Evolutionary conservation across 2,329 filamentous ascomycete species (phyloP), one percentile per base, ranked within the genome.

Genomic region (Decorospora gaudefroyi): DNA sequence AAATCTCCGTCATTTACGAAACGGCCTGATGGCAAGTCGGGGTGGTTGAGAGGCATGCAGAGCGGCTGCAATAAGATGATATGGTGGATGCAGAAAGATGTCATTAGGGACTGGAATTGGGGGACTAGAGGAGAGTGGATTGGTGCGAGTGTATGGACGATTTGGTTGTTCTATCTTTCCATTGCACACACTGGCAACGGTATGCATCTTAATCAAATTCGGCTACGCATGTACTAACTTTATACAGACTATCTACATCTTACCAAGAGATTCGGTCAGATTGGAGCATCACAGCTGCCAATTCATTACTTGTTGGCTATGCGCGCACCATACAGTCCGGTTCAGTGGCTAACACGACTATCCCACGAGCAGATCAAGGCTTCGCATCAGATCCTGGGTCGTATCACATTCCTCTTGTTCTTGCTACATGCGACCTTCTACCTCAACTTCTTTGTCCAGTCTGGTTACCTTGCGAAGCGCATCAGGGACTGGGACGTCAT

Each of bases 261-360:
- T 16, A 84, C 82, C 16, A 84, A 83, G 67, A 76, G 81, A 4
- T 74, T 85, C 39, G 82, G 78, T 12, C 79, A 81, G 32, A 74
- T 84, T 35, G 80, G 73, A 15, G 73, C 81, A 4, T 83, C 81
- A 6, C 82, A 85, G 54, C 62, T 72, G 1, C 82, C 82, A 1
- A 62, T 84, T 2, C 81, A 84, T 41, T 81, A 83, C 43, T 71
- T 84, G 5, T 74, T 85, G 46, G 69, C 77, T 11, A 70, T 78
- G 42, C 76, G 76, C 39, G 73, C 76, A 6, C 69, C 74, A 4
- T 80, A 77, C 38, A 76, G 73, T 3, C 74, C 78, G 1, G 57
- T 83, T 10, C 77, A 78, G 33, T 64, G 75, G 15, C 62, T 83
- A 10, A 81, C 79, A 1, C 72, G 76, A 2, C 66, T 78, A 9